Conservation (phyloP, 2,329 filamentous ascomycete genomes). For the Fusarium aywerte region DNA sequence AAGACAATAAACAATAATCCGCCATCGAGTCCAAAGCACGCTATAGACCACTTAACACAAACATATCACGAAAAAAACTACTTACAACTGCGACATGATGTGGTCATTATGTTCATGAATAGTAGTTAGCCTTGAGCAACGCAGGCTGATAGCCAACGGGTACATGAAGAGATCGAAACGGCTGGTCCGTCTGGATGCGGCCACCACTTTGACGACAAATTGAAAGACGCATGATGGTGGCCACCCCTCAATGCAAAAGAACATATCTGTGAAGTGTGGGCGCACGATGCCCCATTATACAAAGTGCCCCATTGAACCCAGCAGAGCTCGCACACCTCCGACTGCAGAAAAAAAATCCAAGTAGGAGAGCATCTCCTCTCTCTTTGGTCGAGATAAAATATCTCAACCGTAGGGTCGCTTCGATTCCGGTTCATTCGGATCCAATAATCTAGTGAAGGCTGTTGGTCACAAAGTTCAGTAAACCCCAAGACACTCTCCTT, state of each 20-base stretch:
- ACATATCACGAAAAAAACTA: background rate
- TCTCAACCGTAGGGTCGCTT: background rate
- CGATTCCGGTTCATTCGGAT: background rate
- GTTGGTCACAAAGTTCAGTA: background rate
- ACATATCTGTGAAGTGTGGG: conserved; percentile 37
- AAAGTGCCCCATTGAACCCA: conserved; percentile 41
- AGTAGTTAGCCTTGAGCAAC: conserved; percentile 2
- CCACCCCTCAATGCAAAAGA: conserved; percentile 42
- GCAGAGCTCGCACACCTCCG: conserved; percentile 19
- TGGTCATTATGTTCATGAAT: conserved; percentile 3
- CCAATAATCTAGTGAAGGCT: background rate
- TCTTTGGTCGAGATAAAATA: background rate
- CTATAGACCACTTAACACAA: background rate
- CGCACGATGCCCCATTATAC: conserved; percentile 41
- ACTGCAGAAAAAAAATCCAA: background rate
- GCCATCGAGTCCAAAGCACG: background rate
- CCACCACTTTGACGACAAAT: conserved; percentile 18
- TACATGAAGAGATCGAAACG: conserved; percentile 11
- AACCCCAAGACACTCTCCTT: conserved; percentile 11
- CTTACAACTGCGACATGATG: background rate
- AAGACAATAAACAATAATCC: background rate
- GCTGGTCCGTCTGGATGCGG: conserved; percentile 7
- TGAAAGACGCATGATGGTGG: conserved; percentile 39
- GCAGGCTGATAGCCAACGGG: background rate
- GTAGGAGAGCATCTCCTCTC: background rate